Conservation (phyloP, 2,329 filamentous ascomycete genomes). For the Grosmannia serpens region DNA sequence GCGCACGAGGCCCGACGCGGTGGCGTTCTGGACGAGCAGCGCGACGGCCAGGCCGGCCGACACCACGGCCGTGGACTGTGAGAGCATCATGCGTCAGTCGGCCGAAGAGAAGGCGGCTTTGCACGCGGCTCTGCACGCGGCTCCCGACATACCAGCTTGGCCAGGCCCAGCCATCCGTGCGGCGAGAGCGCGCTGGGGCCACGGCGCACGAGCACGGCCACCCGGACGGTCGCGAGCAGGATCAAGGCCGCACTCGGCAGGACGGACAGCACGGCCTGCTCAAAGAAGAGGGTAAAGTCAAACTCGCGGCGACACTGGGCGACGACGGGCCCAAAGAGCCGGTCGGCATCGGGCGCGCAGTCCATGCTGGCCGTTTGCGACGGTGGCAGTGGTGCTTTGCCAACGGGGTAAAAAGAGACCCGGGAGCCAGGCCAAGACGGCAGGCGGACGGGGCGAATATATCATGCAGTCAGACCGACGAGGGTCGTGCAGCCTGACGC, state of each 20-base stretch:
- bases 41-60: background rate
- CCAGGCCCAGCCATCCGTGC: background rate
- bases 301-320: background rate
- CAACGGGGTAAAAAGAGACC: no score
- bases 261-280: slow-evolving; percentile 1
- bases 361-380: background rate
- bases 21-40: background rate
- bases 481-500: no score
- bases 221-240: background rate
- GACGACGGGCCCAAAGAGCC: background rate
- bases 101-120: no score
- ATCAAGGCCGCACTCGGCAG: background rate
- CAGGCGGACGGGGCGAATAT: no score
- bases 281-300: slow-evolving; percentile 7
- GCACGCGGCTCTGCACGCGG: no score
- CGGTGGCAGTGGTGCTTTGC: no score
- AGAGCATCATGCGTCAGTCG: background rate
- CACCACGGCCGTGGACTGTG: background rate
- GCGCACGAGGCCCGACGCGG: background rate
- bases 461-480: no score
- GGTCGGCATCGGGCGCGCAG: background rate
- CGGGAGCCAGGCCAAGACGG: no score
- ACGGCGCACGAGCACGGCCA: background rate
- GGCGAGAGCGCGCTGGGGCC: background rate
- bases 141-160: background rate